These are phyloP conservation scores for Trichoderma harzianum DNA, from an alignment of 2,329 filamentous ascomycete genomes.

Conservation along the genomic window DNA sequence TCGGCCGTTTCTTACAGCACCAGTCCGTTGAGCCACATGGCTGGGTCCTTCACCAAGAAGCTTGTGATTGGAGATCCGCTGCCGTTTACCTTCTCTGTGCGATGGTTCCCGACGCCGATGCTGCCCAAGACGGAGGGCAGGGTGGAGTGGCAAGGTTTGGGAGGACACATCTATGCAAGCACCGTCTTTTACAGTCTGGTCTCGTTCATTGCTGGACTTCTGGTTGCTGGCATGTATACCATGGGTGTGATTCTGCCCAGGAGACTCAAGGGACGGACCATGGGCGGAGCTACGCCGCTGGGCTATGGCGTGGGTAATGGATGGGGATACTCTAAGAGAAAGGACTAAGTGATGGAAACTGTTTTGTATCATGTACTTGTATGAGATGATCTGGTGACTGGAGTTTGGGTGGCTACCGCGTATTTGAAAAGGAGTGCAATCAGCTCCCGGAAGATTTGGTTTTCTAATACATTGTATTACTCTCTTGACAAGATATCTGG, in stretches of 20 bases:
- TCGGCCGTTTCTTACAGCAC: constrained; percentile 85
- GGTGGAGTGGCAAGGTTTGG: constrained; percentile 63
- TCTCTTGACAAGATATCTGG: background rate
- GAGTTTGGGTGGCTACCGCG: constrained; percentile 16
- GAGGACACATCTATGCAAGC: constrained; percentile 61
- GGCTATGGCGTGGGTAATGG: constrained; percentile 58
- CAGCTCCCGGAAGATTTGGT: background rate
- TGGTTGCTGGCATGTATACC: constrained; percentile 57
- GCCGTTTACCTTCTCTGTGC: constrained; percentile 72
- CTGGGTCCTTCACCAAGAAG: constrained; percentile 53
- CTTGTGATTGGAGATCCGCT: constrained; percentile 86
- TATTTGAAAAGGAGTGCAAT: background rate
- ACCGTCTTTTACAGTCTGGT: constrained; percentile 61
- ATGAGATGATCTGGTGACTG: background rate
- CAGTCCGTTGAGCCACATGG: constrained; percentile 62
- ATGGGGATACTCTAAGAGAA: constrained; percentile 57
- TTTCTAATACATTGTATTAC: background rate
- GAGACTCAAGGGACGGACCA: constrained; percentile 46
- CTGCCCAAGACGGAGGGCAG: constrained; percentile 65
- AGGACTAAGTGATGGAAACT: constrained; percentile 26
- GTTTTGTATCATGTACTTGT: constrained; percentile 7
- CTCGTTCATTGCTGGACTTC: constrained; percentile 54
- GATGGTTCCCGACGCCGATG: constrained; percentile 78
- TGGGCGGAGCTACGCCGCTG: constrained; percentile 57
- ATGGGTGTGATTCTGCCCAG: constrained; percentile 57